phyloP scores from a whole-genome alignment of 495 filamentous ascomycete species.

The Glarea lozoyensis region DNA sequence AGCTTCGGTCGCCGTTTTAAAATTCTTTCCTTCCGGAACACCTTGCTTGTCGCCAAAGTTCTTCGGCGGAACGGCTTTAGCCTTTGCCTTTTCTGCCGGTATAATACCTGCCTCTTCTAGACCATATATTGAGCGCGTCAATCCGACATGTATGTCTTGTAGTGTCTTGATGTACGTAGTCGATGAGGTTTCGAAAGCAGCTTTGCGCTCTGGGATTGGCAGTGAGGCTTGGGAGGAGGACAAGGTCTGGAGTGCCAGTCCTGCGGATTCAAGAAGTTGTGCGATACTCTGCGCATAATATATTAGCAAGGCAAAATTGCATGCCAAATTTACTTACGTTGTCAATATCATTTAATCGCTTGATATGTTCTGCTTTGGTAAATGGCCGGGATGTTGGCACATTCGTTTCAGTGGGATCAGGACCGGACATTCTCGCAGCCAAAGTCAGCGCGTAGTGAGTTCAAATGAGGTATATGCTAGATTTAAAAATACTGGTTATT shows the following conservation, averaged over 20 bases:
- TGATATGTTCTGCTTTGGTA: conserved; percentile 62
- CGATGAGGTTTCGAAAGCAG: conserved; percentile 51
- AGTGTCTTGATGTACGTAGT: conserved; percentile 61
- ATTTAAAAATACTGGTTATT: too few species aligned
- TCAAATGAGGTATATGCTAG: too few species aligned
- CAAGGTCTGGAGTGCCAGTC: conserved; percentile 59
- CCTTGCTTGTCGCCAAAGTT: too few species aligned
- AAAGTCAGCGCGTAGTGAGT: not conserved
- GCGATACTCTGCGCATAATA: conserved; percentile 29
- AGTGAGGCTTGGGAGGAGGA: conserved; percentile 36
- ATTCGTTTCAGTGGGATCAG: conserved; percentile 6
- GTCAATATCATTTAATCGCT: conserved; percentile 69
- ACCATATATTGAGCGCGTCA: conserved; percentile 71
- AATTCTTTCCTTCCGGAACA: not conserved
- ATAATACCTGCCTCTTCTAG: conserved; percentile 71
- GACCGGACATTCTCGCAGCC: conserved; percentile 5
- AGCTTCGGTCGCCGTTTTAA: not conserved
- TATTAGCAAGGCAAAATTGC: too few species aligned
- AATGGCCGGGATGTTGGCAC: conserved; percentile 30
- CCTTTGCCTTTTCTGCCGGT: conserved; percentile 29
- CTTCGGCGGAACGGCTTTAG: too few species aligned
- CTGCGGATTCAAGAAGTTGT: conserved; percentile 56
- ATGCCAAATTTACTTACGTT: conserved; percentile 47
- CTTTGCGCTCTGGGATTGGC: conserved; percentile 38
- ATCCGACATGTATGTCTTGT: conserved; percentile 57